Evolutionary conservation across 2,329 filamentous ascomycete genomes (phyloP).

Genomic region (Sphaerulina musiva): DNA sequence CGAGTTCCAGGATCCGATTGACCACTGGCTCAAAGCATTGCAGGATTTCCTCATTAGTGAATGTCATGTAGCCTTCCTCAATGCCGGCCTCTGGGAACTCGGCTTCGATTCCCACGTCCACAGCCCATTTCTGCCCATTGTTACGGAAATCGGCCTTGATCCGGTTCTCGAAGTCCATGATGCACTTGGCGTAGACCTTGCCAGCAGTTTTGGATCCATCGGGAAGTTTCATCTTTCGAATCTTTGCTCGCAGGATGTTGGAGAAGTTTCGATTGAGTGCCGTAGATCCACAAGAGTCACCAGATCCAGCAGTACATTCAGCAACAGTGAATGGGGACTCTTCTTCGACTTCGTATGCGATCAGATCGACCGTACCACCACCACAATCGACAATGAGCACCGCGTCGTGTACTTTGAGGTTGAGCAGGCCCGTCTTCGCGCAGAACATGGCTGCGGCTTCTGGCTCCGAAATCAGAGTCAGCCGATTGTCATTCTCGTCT

Average conservation of each 20-base stretch:
- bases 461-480: conserved; percentile 91
- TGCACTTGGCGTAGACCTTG: conserved; percentile 96
- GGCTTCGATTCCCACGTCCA: conserved; percentile 96
- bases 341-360: conserved; percentile 97
- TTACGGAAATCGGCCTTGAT: conserved; percentile 99
- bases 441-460: conserved; percentile 97
- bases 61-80: conserved; percentile 99
- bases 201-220: conserved; percentile 97
- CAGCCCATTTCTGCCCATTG: conserved; percentile 96
- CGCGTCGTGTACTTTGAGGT: conserved; percentile 97
- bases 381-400: conserved; percentile 97
- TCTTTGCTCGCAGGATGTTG: conserved; percentile 95
- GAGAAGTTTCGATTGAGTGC: conserved; percentile 97
- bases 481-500: conserved; percentile 93
- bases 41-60: conserved; percentile 97
- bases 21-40: conserved; percentile 99
- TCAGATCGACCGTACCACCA: conserved; percentile 96
- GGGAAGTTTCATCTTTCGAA: conserved; percentile 97
- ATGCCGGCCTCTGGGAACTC: conserved; percentile 97
- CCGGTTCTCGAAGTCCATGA: conserved; percentile 99
- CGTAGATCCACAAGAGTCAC: conserved; percentile 96
- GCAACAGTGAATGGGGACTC: conserved; percentile 95
- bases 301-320: conserved; percentile 93
- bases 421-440: conserved; percentile 90
- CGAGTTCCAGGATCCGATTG: conserved; percentile 90